Base-by-base conservation (phyloP, 257 asterid genomes). In the Parsonsia alboflavescens region DNA sequence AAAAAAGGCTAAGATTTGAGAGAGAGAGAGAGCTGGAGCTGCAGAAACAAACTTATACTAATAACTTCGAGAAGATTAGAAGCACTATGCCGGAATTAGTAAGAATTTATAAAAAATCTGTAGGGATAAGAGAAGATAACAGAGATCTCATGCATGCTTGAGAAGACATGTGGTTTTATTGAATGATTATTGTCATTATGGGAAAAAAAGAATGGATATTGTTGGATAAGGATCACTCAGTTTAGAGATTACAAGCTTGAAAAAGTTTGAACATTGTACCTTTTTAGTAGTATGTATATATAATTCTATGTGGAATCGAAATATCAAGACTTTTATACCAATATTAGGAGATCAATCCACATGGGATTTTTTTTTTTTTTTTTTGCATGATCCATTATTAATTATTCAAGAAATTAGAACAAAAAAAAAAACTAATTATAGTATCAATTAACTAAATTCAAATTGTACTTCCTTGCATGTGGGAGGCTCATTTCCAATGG, bases 81-180 rank as follows among this genome's bases (percentile, higher is more conserved):
- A 77, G 65, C 83, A 65, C 80, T 64, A 52, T 10, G 73, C 78
- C 73, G 13, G 61, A 72, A 72, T 68, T 58, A 33, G 59, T 57
- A 39, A 56, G 76, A 62, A 73, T 76, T 61, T 70, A 73, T 76
- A 50, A 21, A 52, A 26, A 64, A 46, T 26, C 77, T 73, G 16
- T 69, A 15, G 68, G 69, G 83, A 87, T 80, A 80, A 79, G 68
- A 56, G 62, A 80, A 80, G 68, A 68, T 33, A 33, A 33, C 39
- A 33, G 39, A 17, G 39, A 64, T 10, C 13, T 50, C n/a, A 33
- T 36, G 24, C 68, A 46, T 65, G 72, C 70, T 63, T 48, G 64
- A 62, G 72, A 49, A 21, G 77, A 59, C 76, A 63, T 15, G 48
- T 45, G 70, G 53, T 64, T 21, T 48, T 48, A 33, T 36, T 44